Evolutionary conservation across 768 basidiomycete species (phyloP).

Genomic region (Collybia sordida): DNA sequence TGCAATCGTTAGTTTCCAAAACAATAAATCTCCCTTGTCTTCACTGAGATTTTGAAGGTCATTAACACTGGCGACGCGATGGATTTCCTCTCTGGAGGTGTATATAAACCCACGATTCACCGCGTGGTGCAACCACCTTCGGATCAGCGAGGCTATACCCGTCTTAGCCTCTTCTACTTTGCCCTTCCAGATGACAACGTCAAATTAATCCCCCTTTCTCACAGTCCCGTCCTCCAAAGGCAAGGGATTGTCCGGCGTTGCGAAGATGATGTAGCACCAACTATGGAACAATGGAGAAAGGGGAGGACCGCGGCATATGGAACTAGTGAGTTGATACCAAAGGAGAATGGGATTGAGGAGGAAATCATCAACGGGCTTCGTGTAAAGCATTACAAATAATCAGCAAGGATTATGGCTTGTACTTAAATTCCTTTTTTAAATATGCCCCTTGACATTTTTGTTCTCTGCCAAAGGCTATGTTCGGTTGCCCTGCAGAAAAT

Average conservation of each 20-base stretch:
- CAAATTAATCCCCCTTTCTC: conserved; percentile 31
- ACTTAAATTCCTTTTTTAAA: neutral
- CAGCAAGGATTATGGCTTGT: neutral
- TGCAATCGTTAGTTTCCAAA: conserved; percentile 30
- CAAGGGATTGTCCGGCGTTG: conserved; percentile 30
- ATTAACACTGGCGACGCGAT: conserved; percentile 48
- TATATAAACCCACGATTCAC: conserved; percentile 46
- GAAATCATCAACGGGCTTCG: conserved; percentile 42
- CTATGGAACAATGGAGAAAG: conserved; percentile 38
- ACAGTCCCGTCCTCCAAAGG: conserved; percentile 41
- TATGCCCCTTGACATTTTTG: too few relatives aligned
- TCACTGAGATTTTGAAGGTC: conserved; percentile 20
- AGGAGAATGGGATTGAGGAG: conserved; percentile 32
- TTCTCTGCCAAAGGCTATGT: too few relatives aligned
- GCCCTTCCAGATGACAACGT: conserved; percentile 40
- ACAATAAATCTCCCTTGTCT: neutral
- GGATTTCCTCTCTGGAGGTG: conserved; percentile 47
- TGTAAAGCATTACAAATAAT: conserved; percentile 38
- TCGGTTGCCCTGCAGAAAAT: too few relatives aligned
- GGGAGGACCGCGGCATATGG: conserved; percentile 40
- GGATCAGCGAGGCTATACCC: conserved; percentile 39
- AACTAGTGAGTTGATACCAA: conserved; percentile 20
- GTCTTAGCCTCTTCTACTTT: conserved; percentile 50
- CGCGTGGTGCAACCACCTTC: conserved; percentile 47
- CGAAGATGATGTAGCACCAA: conserved; percentile 35